Percentiles rank a stretch among this genome's conserved stretches.
Evolutionary conservation across 768 basidiomycete species (phyloP).

Genomic region (Polyporus arcularius): DNA sequence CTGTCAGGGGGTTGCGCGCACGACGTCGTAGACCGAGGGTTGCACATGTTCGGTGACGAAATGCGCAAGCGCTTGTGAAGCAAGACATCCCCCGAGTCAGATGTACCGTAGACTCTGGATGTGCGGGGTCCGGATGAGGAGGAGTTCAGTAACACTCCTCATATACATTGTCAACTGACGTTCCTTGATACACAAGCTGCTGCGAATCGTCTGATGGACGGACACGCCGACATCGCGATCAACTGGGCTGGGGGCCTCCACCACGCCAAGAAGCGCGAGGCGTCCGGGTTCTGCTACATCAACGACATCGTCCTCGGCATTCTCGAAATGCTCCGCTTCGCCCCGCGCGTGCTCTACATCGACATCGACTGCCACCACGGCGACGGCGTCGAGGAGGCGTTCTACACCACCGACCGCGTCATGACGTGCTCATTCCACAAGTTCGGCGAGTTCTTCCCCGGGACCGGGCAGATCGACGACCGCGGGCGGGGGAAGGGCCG

Average conservation of each 20-base stretch:
- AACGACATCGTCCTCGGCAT: conserved; percentile 97
- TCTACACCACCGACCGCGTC: conserved; percentile 95
- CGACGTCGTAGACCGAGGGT: no score
- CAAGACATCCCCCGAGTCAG: no score
- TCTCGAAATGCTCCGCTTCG: conserved; percentile 84
- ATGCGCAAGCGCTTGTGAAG: no score
- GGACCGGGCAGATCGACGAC: conserved; percentile 86
- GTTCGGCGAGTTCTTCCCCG: conserved; percentile 94
- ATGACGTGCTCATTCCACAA: conserved; percentile 98
- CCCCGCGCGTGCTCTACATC: conserved; percentile 90
- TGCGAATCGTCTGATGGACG: conserved; percentile 76
- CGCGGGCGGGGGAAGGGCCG: conserved; percentile 81
- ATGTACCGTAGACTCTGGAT: no score
- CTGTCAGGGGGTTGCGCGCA: no score
- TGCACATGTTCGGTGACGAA: no score
- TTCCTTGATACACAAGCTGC: conserved; percentile 50
- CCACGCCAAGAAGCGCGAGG: conserved; percentile 99
- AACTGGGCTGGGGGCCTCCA: conserved; percentile 99
- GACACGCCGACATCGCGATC: conserved; percentile 80
- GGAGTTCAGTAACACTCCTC: no score
- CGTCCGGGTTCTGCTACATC: conserved; percentile 98
- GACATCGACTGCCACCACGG: conserved; percentile 99
- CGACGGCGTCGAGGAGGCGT: conserved; percentile 98
- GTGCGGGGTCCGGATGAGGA: no score
- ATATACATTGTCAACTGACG: no score